Evolutionary conservation across 2,329 filamentous ascomycete species (phyloP), one percentile per base, ranked within the genome.

Genomic region (Keithomyces neogunnii): DNA sequence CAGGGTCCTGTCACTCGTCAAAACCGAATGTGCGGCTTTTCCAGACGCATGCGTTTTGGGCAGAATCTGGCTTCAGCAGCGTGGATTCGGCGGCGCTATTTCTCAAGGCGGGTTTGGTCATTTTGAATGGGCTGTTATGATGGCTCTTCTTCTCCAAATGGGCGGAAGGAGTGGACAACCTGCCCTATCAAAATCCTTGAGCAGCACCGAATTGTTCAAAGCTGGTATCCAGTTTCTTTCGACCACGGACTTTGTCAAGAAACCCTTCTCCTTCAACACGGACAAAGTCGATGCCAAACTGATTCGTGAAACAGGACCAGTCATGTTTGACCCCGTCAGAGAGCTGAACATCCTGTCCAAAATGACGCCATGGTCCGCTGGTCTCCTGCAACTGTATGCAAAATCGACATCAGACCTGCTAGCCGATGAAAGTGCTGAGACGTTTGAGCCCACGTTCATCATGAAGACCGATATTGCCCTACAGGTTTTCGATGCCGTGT

Each of bases 161-260:
- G 88, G 88, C 30, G 86, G 84, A 5, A 78, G 81, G 5, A 85
- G 84, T 53, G 86, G 87, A 2, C 80, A 83, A 56, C 78, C 86
- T 2, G 71, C 88, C 5, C 75, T 97, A 13, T 89, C 90, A 5
- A 76, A 81, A 4, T 88, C 88, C 6, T 86, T 96, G 60, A 96
- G 87, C 71, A 87, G 86, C 67, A 93, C 92, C 29, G 92, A 97
- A 67, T 77, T 97, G 44, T 96, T 99, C 77, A 97, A 96, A 69
- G 91, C 89, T 3, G 84, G 85, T 1, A 73, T 99, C n/a, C 92
- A 96, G 63, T 93, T 92, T 58, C 73, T 99, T 19, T 83, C 86
- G 1, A 78, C 81, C 1, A 85, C 81, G 38, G 85, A 96, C 61
- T 73, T 96, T 50, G 74, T 73, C 51, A 85, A 81, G 59, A 86